Evolutionary conservation across 345 rosid genomes (phyloP).

Genomic region (Eucalyptus melliodora): DNA sequence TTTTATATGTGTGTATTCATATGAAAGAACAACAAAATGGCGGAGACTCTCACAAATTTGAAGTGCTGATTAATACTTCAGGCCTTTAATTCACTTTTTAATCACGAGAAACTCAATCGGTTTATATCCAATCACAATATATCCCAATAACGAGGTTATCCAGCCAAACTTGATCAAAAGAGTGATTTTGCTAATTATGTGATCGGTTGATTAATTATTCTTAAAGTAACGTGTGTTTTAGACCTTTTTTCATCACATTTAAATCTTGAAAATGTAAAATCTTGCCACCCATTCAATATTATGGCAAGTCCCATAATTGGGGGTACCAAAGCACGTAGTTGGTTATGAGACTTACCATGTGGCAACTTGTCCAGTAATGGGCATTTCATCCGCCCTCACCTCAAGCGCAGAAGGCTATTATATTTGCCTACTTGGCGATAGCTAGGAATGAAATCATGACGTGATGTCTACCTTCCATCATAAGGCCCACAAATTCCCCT

Average conservation of each 20-base stretch:
- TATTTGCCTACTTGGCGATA: too few relatives aligned
- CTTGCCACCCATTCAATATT: too few relatives aligned
- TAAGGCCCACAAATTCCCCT: too few relatives aligned
- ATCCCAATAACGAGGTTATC: not conserved
- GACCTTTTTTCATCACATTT: not conserved
- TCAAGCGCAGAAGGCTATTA: fast-evolving
- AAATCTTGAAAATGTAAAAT: not conserved
- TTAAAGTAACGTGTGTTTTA: fast-evolving
- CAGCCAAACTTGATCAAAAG: not conserved
- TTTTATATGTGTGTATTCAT: not conserved
- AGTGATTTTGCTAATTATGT: not conserved
- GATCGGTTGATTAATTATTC: not conserved
- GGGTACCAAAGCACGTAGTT: too few relatives aligned
- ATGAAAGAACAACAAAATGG: not conserved
- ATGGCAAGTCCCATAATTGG: fast-evolving
- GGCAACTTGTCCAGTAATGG: fast-evolving
- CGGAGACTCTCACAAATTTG: not conserved
- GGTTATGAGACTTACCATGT: too few relatives aligned
- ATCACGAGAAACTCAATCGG: not conserved
- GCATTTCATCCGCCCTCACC: fast-evolving
- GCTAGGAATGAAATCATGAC: too few relatives aligned
- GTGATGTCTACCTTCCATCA: fast-evolving
- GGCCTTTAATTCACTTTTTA: not conserved
- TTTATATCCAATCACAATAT: not conserved
- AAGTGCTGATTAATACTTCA: not conserved